Evolutionary conservation across 306 rosid species (phyloP), one percentile per base, ranked within the genome.

Genomic region (Medicago lupulina): DNA sequence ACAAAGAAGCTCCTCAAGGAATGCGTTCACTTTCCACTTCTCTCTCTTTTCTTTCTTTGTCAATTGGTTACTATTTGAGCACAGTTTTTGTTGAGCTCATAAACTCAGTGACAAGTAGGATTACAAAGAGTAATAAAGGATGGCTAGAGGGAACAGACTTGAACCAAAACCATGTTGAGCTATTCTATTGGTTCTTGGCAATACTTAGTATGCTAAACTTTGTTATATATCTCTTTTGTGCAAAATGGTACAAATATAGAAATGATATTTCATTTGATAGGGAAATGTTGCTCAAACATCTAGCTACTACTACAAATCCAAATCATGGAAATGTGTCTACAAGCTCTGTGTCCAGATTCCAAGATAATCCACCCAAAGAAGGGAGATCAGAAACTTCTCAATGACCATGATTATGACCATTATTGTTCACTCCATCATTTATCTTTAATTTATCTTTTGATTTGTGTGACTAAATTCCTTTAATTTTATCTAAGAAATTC

Each of bases 191-290:
- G 86, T 84, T 86, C 59, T 76, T 86, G 57, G 83, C 93, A 1
- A 67, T 84, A 36, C 86, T 88, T 13, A 86, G 93, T 43, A 13
- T 76, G 74, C 18, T 86, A 8, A 89, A 85, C 75, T 86, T 89
- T 17, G 47, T 21, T 7, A 23, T 79, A 15, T 85, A 85, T 40
- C 51, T 86, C 1, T 50, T 67, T 12, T 86, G 93, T 82, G 89
- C 93, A 43, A 81, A 79, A 21, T 86, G 90, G 89, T 86, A 86
- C 77, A 85, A 85, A 63, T 86, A 89, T 28, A 84, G 80, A 71
- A 77, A 47, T 44, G 79, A 57, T 73, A 84, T 44, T 46, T 7
- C 77, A 8, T 31, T 65, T 43, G 76, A 80, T 6, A 82, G 50
- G 36, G 79, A 53, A 76, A 46, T 21, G 17, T 51, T 61, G 25